Evolutionary conservation across 202 grass and related monocot species (phyloP), one percentile per base, ranked within the genome.

Genomic region (Musa balbisiana): DNA sequence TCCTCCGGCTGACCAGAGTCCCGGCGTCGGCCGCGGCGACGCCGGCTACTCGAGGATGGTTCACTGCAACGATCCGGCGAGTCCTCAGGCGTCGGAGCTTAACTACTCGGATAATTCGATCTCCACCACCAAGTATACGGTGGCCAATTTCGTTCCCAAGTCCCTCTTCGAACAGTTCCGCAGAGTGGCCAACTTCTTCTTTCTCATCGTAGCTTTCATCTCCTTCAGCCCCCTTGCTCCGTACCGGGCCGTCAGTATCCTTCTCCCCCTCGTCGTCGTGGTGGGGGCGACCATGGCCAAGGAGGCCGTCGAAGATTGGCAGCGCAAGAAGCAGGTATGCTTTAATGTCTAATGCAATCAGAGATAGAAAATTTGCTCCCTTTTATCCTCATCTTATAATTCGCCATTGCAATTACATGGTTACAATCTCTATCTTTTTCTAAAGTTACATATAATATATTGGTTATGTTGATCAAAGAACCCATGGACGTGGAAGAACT

Each of bases 161-260:
- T 92, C 86, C 74, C 86, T 92, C 14, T 92, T 92, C 76, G 89
- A 92, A 79, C 89, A 92, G 81, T 92, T 92, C 86, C 89, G 89
- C 53, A 86, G 89, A 50, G 89, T 84, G 51, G 89, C 89, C 68
- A 92, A 92, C 79, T 85, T 84, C 64, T 92, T 92, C 79, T 92
- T 92, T 81, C 89, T 92, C 81, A 77, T 86, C 59, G 86, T 92
- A 21, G 89, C 86, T 6, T 82, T 75, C 81, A 76, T 92, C 71
- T 92, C 86, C 50, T 88, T 88, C 81, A 92, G 81, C 83, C 89
- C 89, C 65, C 89, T 92, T 73, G 89, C 89, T 67, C 89, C 89
- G 1, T 92, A 92, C 83, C 86, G 89, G 54, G 89, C 89, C 63
- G 89, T 92, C 62, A 88, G 86, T 84, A 80, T 92, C 24, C 81